Evolutionary conservation across 139 green algal genomes (phyloP), one percentile per base, ranked within the genome.

Genomic region (Ettlia oleoabundans): DNA sequence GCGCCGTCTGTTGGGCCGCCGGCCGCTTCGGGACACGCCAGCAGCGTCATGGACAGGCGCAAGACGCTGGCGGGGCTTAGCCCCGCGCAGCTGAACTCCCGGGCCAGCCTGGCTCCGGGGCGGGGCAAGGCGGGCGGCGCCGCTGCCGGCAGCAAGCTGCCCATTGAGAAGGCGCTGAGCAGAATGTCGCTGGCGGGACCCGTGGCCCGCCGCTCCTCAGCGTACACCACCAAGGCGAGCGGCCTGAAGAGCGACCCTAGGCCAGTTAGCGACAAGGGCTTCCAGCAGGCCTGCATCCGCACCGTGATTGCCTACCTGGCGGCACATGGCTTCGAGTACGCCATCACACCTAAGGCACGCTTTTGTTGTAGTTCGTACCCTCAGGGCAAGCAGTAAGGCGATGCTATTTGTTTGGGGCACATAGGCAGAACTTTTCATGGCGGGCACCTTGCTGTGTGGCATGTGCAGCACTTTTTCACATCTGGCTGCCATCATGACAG

Each of bases 241-340:
- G 92, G 89, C 22, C 73, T 85, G 4, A 93, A 93, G 78, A 69
- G 64, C 5, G 95, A 98, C 87, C 95, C 93, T 0, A 84, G 95
- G 3, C 94, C 94, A 1, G 64, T 97, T 51, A 88, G 66, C 47
- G 93, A 96, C 90, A 95, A 95, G 74, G 86, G 81, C 47, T 98
- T 92, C 77, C 86, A 93, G 61, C 72, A 85, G 47, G 51, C 85
- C n/a, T 96, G 94, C 85, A 89, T 95, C 33, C 83, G 89, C 35
- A 88, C 67, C 3, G 78, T 98, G 43, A 96, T 98, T 42, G 80
- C 86, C 1, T 98, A 96, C 88, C 85, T 98, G 6, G 91, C 91
- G 22, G 86, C 85, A 0, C 93, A 98, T 72, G 88, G 90, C 30
- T 98, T 97, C 77, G 90, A 96, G 18, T 86, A 93, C 33, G 68